These are phyloP conservation scores for Alternaria gansuensis DNA, from an alignment of 2,329 filamentous ascomycete genomes.

Conservation along the genomic window DNA sequence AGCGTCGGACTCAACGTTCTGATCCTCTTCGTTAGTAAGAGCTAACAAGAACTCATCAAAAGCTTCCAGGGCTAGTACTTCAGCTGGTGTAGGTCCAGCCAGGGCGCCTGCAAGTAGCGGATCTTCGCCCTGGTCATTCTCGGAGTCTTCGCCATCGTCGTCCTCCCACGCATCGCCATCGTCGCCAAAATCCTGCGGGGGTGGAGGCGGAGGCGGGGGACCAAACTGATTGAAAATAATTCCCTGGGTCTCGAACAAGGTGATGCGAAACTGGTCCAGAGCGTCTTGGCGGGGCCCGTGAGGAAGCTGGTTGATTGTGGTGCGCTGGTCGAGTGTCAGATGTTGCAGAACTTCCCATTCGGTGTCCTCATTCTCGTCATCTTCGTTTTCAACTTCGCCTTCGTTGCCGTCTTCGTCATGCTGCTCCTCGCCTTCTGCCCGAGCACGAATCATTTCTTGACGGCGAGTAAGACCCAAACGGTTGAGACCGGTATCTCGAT, in stretches of 20 bases:
- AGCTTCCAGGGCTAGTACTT: background rate
- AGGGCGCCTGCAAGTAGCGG: background rate
- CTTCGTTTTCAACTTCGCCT: constrained; percentile 9
- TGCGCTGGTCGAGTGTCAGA: constrained; percentile 23
- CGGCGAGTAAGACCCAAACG: constrained; percentile 34
- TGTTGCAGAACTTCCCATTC: constrained; percentile 31
- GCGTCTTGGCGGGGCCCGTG: constrained; percentile 23
- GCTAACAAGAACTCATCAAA: background rate
- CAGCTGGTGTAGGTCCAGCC: background rate
- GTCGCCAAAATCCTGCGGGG: background rate
- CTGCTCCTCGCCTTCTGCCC: constrained; percentile 20
- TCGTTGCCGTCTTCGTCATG: constrained; percentile 15
- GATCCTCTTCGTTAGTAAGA: background rate
- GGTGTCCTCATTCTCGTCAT: constrained; percentile 11
- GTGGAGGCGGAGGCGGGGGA: constrained; percentile 2
- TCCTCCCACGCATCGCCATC: background rate
- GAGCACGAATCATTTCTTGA: constrained; percentile 19
- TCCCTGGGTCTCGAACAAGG: constrained; percentile 29
- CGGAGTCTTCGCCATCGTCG: background rate
- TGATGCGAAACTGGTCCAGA: constrained; percentile 29
- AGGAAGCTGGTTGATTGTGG: constrained; percentile 21
- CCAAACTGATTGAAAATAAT: constrained; percentile 19
- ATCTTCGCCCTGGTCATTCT: background rate
- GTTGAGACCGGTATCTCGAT: constrained; percentile 39
- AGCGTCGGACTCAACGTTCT: background rate